A percentile compares a stretch with the other conserved stretches of the same genome.
phyloP scores from a whole-genome alignment of 75 land plant species.

The Adiantum capillusveneris region DNA sequence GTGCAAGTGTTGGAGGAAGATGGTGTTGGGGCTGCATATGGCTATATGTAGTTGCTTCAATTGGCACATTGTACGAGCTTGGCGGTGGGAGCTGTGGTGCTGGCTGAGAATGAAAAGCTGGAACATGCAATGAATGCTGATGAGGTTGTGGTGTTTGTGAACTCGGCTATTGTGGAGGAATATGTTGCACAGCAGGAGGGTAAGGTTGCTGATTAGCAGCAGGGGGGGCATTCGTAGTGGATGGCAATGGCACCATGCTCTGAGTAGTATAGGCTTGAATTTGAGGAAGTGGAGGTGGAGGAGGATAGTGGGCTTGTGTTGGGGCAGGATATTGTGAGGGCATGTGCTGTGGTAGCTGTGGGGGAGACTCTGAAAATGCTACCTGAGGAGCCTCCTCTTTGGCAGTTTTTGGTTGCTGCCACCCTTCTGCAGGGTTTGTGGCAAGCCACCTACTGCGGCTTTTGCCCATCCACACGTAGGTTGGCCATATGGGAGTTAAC shows the following conservation, averaged over 20 bases:
- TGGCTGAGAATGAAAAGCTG: conserved; percentile 20
- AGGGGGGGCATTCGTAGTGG: too few species aligned
- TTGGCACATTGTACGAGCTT: conserved; percentile 3
- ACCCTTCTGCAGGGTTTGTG: not conserved
- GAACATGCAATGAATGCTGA: conserved; percentile 11
- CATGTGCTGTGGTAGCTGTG: conserved; percentile 5
- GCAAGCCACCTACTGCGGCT: not conserved
- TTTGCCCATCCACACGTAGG: conserved; percentile 18
- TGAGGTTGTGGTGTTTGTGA: conserved; percentile 2
- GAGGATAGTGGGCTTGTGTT: conserved; percentile 1
- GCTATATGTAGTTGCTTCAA: not conserved
- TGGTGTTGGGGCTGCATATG: conserved; percentile 13
- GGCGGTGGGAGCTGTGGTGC: conserved; percentile 29
- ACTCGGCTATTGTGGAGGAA: conserved; percentile 3
- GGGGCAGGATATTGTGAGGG: conserved; percentile 1
- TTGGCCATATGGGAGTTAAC: conserved; percentile 40
- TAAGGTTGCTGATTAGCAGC: not conserved
- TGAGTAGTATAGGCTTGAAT: too few species aligned
- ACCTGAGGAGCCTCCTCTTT: conserved; percentile 8
- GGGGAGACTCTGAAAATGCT: conserved; percentile 8
- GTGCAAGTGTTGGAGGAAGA: conserved; percentile 28
- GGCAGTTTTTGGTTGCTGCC: not conserved
- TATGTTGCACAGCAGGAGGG: not conserved
- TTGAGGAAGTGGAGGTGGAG: not conserved
- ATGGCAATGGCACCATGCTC: too few species aligned